Evolutionary conservation across 768 basidiomycete species (phyloP), one percentile per base, ranked within the genome.

Genomic region (Porpolomopsis calyptriformis): DNA sequence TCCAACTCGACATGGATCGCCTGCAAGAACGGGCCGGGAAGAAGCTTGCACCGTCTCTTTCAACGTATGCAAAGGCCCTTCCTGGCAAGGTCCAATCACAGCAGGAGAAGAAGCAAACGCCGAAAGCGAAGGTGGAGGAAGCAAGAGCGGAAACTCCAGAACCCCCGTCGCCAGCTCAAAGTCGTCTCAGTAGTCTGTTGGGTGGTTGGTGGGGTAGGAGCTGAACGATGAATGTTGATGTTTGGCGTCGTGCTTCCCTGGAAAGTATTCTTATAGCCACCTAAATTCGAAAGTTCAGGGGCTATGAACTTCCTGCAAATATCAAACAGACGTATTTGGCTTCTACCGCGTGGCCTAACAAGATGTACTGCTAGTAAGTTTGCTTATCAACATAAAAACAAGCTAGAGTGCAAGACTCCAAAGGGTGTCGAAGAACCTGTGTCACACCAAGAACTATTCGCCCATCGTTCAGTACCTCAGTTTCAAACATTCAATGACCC

Each of bases 121-220:
- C 67, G 23, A 78, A 70, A 55, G 73, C 81, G 41, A 77, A 76
- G 55, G 63, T 71, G 25, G 52, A 50, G 14, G 80, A 78, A 55
- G 80, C 64, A 7, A 64, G 62, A 38, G 60, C 75, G 4, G 60
- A 64, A 41, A 75, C 77, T 4, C 78, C 76, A 1, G 73, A 78
- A 47, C 69, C 74, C 2, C 56, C 61, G 46, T 62, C 63, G 3
- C 64, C 71, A 9, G 55, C 64, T 19, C 63, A 64, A 16, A 72
- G 80, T 20, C 82, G 85, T 2, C 64, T 89, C 43, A 70, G 78
- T 45, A 72, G 74, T 47, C 58, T 89, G 46, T 64, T 90, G 20
- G 86, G 86, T 20, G 86, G 85, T 3, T 90, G 87, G 87, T 89
- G 86, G 87, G 83, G 84, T 12, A 66, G 57, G 47, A 70, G 59